A percentile compares a stretch with the other conserved stretches of the same genome.
These are phyloP conservation scores for Mortierella claussenii DNA, from an alignment of 192 early-diverging fungal genomes.

Conservation along the genomic window DNA sequence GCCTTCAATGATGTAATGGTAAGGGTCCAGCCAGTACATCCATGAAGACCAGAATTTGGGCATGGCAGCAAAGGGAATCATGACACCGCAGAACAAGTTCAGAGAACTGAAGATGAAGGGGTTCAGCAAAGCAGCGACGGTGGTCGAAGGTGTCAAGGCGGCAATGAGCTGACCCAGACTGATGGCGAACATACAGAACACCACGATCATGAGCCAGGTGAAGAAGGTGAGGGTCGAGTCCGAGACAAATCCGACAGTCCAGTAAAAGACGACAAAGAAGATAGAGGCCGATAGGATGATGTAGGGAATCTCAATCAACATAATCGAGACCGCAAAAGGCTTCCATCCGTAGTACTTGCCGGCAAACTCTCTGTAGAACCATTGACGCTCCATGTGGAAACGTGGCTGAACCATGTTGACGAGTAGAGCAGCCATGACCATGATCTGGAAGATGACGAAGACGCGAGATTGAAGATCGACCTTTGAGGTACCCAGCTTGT, in stretches of 20 bases:
- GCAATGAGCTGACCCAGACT: slow-evolving; percentile 80
- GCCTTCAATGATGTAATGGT: slow-evolving; percentile 76
- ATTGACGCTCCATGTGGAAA: slow-evolving; percentile 73
- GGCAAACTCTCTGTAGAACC: slow-evolving; percentile 73
- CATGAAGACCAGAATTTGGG: slow-evolving; percentile 75
- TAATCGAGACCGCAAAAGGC: slow-evolving; percentile 72
- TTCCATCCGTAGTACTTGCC: slow-evolving; percentile 76
- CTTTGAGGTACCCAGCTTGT: slow-evolving; percentile 64
- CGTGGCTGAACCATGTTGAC: slow-evolving; percentile 78
- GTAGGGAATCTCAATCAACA: slow-evolving; percentile 78
- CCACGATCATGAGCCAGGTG: slow-evolving; percentile 70
- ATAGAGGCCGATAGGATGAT: slow-evolving; percentile 67
- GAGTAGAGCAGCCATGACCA: slow-evolving; percentile 72
- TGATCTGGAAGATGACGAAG: slow-evolving; percentile 77
- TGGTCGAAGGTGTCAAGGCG: slow-evolving; percentile 67
- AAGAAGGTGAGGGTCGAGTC: slow-evolving; percentile 62
- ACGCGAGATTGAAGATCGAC: slow-evolving; percentile 74
- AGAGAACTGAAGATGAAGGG: slow-evolving; percentile 75
- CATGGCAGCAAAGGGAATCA: slow-evolving; percentile 70
- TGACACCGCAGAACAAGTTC: slow-evolving; percentile 78
- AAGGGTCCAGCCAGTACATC: slow-evolving; percentile 78
- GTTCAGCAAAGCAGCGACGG: slow-evolving; percentile 71
- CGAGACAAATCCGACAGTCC: slow-evolving; percentile 71
- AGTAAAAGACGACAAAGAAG: slow-evolving; percentile 82
- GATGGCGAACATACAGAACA: slow-evolving; percentile 73